Conservation (phyloP, 345 rosid genomes). For the Camelina sativa region DNA sequence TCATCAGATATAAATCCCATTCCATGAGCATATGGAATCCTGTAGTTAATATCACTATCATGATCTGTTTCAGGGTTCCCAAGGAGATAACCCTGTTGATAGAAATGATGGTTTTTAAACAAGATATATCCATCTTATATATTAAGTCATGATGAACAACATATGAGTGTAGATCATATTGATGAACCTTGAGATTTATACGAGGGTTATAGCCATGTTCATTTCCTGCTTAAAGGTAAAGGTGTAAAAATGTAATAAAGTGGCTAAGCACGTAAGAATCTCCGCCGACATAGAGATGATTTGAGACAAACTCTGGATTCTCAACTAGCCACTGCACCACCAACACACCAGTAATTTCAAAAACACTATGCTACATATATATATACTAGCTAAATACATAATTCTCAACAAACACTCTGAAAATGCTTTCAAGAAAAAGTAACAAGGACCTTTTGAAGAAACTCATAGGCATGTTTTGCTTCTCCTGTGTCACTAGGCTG, state of each 20-base stretch:
- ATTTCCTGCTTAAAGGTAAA: conserved; percentile 53
- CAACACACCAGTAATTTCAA: neutral
- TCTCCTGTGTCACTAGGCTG: conserved; percentile 48
- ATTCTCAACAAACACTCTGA: neutral
- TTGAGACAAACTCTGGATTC: conserved; percentile 19
- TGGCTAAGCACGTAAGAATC: conserved; percentile 9
- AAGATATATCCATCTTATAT: neutral
- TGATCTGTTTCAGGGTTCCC: conserved; percentile 56
- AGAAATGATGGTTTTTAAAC: neutral
- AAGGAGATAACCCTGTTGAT: conserved; percentile 65
- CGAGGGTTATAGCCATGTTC: conserved; percentile 47
- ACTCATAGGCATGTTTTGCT: conserved; percentile 39
- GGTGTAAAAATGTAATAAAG: neutral
- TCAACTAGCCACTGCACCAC: conserved; percentile 20
- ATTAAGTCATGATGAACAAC: neutral
- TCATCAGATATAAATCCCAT: conserved; percentile 80
- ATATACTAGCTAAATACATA: neutral
- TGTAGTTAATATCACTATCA: conserved; percentile 42
- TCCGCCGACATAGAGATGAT: conserved; percentile 18
- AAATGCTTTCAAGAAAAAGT: neutral
- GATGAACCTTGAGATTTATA: conserved; percentile 60
- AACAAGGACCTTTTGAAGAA: conserved; percentile 19
- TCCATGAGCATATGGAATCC: conserved; percentile 63
- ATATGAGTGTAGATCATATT: neutral
- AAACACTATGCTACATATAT: neutral